phyloP scores from a whole-genome alignment of 2,329 filamentous ascomycete genomes.

The Monosporascus ibericus region DNA sequence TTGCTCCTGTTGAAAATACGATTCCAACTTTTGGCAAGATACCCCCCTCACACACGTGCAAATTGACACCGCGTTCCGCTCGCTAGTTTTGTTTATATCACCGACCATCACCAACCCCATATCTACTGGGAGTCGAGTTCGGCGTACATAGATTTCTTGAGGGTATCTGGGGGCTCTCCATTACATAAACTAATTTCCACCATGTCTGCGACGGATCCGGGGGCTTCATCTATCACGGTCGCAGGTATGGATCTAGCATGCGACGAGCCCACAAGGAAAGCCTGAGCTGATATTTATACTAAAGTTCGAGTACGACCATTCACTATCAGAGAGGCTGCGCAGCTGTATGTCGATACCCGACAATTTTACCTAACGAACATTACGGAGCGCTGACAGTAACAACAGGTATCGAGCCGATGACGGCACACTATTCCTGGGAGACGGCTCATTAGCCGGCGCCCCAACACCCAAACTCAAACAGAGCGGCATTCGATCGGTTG shows the following conservation, averaged over 20 bases:
- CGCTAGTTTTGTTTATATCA: not conserved
- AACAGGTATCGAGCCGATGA: slow-evolving; percentile 65
- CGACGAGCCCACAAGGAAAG: not conserved
- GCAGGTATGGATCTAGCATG: slow-evolving; percentile 37
- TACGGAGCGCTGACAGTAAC: slow-evolving; percentile 6
- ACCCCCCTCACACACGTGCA: not conserved
- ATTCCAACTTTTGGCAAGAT: not conserved
- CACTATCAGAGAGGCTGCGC: slow-evolving; percentile 88
- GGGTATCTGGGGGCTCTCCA: slow-evolving; percentile 1
- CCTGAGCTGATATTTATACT: slow-evolving; percentile 21
- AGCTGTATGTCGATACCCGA: slow-evolving; percentile 51
- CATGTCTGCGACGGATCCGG: slow-evolving; percentile 34
- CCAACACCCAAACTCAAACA: slow-evolving; percentile 79
- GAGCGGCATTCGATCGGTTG: slow-evolving; percentile 82
- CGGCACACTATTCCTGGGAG: slow-evolving; percentile 86
- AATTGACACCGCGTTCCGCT: not conserved
- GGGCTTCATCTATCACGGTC: slow-evolving; percentile 53
- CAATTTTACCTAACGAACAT: not conserved
- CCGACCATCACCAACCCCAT: not conserved
- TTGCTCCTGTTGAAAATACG: not conserved
- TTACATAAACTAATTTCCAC: slow-evolving; percentile 9
- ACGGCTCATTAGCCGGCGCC: slow-evolving; percentile 84
- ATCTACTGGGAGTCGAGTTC: not conserved
- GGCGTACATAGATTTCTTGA: slow-evolving; percentile 4
- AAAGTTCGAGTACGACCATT: slow-evolving; percentile 65